phyloP scores from a whole-genome alignment of 495 filamentous ascomycete genomes.

The Neurospora sp. region DNA sequence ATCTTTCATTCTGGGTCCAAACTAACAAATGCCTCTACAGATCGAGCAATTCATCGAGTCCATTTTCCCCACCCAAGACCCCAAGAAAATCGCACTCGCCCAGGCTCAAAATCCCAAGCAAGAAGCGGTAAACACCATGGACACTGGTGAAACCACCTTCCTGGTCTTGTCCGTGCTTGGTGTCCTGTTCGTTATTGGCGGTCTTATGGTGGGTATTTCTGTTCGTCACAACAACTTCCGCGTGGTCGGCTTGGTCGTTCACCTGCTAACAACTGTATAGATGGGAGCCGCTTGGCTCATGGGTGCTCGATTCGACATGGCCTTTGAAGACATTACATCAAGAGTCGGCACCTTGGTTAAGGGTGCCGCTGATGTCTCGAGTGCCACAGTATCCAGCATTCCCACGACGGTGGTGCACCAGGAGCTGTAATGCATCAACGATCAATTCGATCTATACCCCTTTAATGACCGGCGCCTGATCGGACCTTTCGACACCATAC shows the following conservation, averaged over 20 bases:
- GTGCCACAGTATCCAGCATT: slow-evolving; percentile 1
- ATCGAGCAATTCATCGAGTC: slow-evolving; percentile 96
- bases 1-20: not conserved
- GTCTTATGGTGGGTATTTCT: slow-evolving; percentile 33
- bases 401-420: slow-evolving; percentile 20
- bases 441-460: not conserved
- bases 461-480: slow-evolving; percentile 8
- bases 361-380: slow-evolving; percentile 8
- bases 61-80: slow-evolving; percentile 68
- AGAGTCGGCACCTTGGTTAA: slow-evolving; percentile 12
- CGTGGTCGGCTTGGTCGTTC: slow-evolving; percentile 1
- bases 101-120: slow-evolving; percentile 18
- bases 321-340: slow-evolving; percentile 24
- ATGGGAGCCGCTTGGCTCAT: slow-evolving; percentile 55
- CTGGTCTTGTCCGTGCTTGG: slow-evolving; percentile 24
- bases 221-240: not conserved
- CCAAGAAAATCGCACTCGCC: slow-evolving; percentile 31
- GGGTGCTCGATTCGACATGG: slow-evolving; percentile 50
- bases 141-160: slow-evolving; percentile 25
- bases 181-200: slow-evolving; percentile 28
- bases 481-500: not conserved
- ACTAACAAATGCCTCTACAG: slow-evolving; percentile 32
- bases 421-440: slow-evolving; percentile 27
- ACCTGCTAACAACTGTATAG: slow-evolving; percentile 28
- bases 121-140: slow-evolving; percentile 12